Evolutionary conservation across 1,139 yeast species (phyloP).

Genomic region (Saccharomycopsis crataegensis): DNA sequence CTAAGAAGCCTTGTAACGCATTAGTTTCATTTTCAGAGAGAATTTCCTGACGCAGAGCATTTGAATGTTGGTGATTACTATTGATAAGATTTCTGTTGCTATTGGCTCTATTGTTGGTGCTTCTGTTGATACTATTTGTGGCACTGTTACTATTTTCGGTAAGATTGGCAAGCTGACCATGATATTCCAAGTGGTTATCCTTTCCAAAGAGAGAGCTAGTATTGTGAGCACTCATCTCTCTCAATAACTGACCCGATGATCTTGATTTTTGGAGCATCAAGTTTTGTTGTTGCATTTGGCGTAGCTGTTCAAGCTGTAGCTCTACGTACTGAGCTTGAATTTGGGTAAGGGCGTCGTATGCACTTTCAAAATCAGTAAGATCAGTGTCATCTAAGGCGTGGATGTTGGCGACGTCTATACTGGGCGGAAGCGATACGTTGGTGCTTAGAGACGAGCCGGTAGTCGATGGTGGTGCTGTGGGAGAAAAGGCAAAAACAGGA

Average conservation of each 20-base stretch:
- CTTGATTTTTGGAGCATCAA: slow-evolving; percentile 3
- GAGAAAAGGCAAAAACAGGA: not conserved
- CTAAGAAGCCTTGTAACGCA: slow-evolving; percentile 19
- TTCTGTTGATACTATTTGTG: not conserved
- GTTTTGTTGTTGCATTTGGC: slow-evolving; percentile 12
- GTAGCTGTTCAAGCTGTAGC: slow-evolving; percentile 8
- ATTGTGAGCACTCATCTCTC: not conserved
- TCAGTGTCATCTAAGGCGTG: slow-evolving; percentile 11
- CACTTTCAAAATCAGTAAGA: slow-evolving; percentile 17
- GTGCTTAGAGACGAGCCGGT: not conserved
- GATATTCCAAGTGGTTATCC: not conserved
- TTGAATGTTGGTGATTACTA: not conserved
- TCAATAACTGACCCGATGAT: not conserved
- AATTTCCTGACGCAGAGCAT: not conserved
- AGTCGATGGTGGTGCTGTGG: not conserved
- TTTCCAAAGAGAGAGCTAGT: not conserved
- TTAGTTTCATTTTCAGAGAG: slow-evolving; percentile 15
- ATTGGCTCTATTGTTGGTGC: not conserved
- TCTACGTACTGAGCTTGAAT: slow-evolving; percentile 13
- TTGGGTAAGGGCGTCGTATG: slow-evolving; percentile 11
- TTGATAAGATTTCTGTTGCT: not conserved
- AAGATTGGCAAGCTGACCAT: not conserved
- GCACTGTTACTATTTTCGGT: not conserved
- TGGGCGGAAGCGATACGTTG: not conserved
- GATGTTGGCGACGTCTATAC: slow-evolving; percentile 4